These are phyloP conservation scores for Epichloe amarillans DNA, from an alignment of 2,329 filamentous ascomycete genomes.

Conservation along the genomic window DNA sequence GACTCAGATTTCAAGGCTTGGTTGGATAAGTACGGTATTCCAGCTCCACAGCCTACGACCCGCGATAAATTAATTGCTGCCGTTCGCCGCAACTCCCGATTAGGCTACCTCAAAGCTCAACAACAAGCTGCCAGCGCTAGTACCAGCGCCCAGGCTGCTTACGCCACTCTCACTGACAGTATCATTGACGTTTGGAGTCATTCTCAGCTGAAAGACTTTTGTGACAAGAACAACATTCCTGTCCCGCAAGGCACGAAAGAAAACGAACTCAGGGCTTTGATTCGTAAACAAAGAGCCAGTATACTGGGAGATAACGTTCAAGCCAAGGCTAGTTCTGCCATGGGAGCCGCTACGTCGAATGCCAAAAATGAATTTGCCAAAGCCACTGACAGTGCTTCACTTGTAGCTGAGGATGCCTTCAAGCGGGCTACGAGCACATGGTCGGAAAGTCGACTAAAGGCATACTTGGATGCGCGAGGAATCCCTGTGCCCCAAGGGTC, in stretches of 20 bases:
- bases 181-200: conserved; percentile 87
- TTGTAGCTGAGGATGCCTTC: conserved; percentile 54
- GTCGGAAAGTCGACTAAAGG: conserved; percentile 67
- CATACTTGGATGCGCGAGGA: conserved; percentile 63
- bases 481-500: conserved; percentile 60
- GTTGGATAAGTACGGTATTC: conserved; percentile 79
- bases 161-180: conserved; percentile 65
- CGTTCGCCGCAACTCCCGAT: conserved; percentile 79
- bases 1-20: conserved; percentile 90
- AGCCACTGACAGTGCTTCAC: conserved; percentile 55
- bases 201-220: conserved; percentile 77
- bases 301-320: conserved; percentile 53
- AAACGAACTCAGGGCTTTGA: conserved; percentile 80
- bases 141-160: conserved; percentile 54
- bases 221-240: conserved; percentile 73
- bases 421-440: conserved; percentile 47
- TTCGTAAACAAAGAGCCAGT: conserved; percentile 71
- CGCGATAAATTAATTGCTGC: conserved; percentile 81
- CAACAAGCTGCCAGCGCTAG: conserved; percentile 46
- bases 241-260: conserved; percentile 85
- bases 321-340: conserved; percentile 44
- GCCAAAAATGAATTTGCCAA: conserved; percentile 65
- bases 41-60: conserved; percentile 67
- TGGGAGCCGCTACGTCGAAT: conserved; percentile 59
- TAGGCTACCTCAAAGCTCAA: conserved; percentile 58